Conservation (phyloP, 73 alveolate genomes). For the Tetrahymena elliotti region DNA sequence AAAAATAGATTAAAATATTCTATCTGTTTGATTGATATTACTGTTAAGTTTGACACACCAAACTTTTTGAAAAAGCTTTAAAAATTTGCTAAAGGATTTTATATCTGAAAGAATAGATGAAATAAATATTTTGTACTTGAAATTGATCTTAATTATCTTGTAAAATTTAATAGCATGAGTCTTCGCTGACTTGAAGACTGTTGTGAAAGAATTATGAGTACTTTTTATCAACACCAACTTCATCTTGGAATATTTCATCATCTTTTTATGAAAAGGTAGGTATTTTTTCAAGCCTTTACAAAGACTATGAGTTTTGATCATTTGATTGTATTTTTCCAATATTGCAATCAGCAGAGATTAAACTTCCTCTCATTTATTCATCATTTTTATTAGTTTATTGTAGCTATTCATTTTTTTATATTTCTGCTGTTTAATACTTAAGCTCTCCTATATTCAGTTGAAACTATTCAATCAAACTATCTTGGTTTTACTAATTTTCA, state of each 20-base stretch:
- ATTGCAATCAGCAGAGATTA: neutral
- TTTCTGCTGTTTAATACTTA: neutral
- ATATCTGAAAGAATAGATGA: no score
- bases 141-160: neutral
- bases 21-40: neutral
- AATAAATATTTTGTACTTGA: neutral
- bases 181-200: neutral
- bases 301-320: neutral
- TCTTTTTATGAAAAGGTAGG: neutral
- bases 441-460: neutral
- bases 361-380: neutral
- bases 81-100: no score
- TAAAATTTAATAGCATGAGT: neutral
- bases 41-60: neutral
- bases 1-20: no score
- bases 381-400: neutral
- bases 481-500: neutral
- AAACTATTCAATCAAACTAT: neutral
- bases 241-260: neutral
- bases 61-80: neutral
- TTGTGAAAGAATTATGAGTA: neutral
- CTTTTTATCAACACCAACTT: neutral
- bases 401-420: neutral
- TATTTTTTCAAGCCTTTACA: neutral
- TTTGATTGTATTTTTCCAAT: neutral